These are phyloP conservation scores for Globisporangium recalcitrans DNA, from an alignment of 352 stramenopile species.

Conservation along the genomic window DNA sequence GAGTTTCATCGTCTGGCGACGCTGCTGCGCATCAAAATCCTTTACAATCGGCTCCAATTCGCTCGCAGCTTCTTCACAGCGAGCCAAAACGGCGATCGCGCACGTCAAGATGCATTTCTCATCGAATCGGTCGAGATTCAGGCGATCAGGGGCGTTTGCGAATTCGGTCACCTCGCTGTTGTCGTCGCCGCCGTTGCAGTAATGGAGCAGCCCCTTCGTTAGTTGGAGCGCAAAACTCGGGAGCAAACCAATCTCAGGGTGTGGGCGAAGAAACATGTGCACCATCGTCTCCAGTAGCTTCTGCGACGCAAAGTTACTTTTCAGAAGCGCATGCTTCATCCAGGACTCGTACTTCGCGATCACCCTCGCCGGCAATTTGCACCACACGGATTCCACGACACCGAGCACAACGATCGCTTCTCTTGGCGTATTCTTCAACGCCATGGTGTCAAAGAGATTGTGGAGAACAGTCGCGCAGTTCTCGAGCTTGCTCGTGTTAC, in stretches of 20 bases:
- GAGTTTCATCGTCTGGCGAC: conserved; percentile 30
- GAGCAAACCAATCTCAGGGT: conserved; percentile 17
- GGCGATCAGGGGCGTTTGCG: conserved; percentile 4
- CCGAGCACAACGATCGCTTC: conserved; percentile 16
- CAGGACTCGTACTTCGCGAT: conserved; percentile 21
- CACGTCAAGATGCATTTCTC: conserved; percentile 32
- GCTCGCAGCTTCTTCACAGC: conserved; percentile 25
- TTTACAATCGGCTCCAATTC: conserved; percentile 33
- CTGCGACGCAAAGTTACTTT: conserved; percentile 15
- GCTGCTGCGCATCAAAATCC: conserved; percentile 30
- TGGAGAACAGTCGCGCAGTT: conserved; percentile 23
- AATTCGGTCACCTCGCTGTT: conserved; percentile 10
- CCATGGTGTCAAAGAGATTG: conserved; percentile 21
- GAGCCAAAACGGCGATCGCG: conserved; percentile 25
- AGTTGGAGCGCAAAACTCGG: conserved; percentile 24
- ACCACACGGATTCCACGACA: conserved; percentile 18
- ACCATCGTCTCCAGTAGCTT: conserved; percentile 30
- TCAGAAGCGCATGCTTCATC: conserved; percentile 25
- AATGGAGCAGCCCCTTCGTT: conserved; percentile 27
- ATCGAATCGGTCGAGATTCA: conserved; percentile 25
- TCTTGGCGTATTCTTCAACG: conserved; percentile 12
- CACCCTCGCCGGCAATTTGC: conserved; percentile 15
- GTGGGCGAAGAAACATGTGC: conserved; percentile 28
- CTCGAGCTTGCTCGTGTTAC: conserved; percentile 16
- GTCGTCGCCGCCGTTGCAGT: conserved; percentile 28